Base-by-base conservation (phyloP, 371 early-diverging fungal genomes). In the Mucor plumbeus region DNA sequence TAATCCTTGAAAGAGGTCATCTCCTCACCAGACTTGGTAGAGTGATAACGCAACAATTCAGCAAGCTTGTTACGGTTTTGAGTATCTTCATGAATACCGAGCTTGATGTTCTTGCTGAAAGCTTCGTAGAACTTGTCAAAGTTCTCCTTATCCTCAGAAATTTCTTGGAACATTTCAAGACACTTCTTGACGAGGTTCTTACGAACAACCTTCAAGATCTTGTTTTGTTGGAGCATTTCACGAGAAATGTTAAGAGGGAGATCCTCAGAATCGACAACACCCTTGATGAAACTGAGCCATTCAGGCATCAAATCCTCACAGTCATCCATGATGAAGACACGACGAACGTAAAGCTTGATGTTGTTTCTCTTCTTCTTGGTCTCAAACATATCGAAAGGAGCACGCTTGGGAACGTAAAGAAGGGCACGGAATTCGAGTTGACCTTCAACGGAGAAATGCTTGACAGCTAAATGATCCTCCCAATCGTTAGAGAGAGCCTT, bases 241-340 rank as follows among this genome's bases (percentile, higher is more conserved):
- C 97, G 89, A 39, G 94, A 94, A 55, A 96, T 91, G 82, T 94
- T 94, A 65, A 96, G 85, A 40, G 97, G 94, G 64, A 96, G 79
- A 75, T 96, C 95, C 63, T 92, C 92, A 58, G 90, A 88, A 72
- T 93, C 91, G 48, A 96, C 89, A 54, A 94, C 85, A 68, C 94
- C 95, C 80, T 88, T 89, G 73, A 85, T 69, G 61, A 87, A 87
- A 73, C 72, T 75, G 70, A 86, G 79, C 79, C 76, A 92, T 70
- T 79, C 85, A 60, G 85, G 93, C 72, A 87, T 81, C 75, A 88
- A 81, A 57, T 88, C 88, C 7, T 78, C 79, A 65, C 92, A 83
- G 70, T 94, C 94, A 68, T 94, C 95, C 73, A 93, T 94, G 76
- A 96, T 92, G 82, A 95, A 94, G 54, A 96, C 95, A 73, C 93